Base-by-base conservation (phyloP, 768 basidiomycete genomes). In the Sarcodon sp. region DNA sequence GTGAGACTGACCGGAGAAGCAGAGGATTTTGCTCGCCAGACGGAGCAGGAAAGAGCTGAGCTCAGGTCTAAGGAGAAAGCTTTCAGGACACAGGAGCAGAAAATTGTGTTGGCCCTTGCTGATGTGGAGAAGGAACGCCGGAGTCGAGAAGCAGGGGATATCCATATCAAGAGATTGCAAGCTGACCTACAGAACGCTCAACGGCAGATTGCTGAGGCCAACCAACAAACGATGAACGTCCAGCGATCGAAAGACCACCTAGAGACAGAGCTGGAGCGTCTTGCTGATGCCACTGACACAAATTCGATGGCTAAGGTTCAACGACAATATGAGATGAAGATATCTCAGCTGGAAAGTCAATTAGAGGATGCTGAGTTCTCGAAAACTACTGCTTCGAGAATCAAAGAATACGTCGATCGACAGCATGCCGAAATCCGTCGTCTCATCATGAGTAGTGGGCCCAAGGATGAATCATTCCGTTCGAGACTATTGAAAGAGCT, bases 11-110 rank as follows among this genome's bases (percentile, higher is more conserved):
- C 79, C 7, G 75, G 76, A 32, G 93, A 97, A 59, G 76, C 82
- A 3, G 92, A 96, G 60, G 93, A 97, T 60, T 64, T 87, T 35
- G 68, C 69, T 15, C 72, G 86, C 35, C 83, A 86, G 59, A 80
- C 78, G 18, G 86, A 88, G 58, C 70, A 70, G 47, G 87, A 83
- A 57, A 74, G 80, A 35, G 65, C 74, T 4, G 80, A 78, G 52
- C 62, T 85, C 16, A 70, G 83, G 31, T 71, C 71, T 13, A 82
- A 80, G 56, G 87, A 87, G 56, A 88, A 84, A 64, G 73, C 72
- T 9, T 68, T 68, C 18, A 72, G 71, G 52, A 64, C 71, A 3
- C 79, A 81, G 49, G 83, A 84, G 53, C 79, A 83, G 48, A 72
- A 69, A 57, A 73, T 73, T 0, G 54, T 67, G 21, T 76, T 73